These are phyloP conservation scores for Nepenthes alata DNA, from an alignment of 179 eudicot genomes.

Conservation along the genomic window DNA sequence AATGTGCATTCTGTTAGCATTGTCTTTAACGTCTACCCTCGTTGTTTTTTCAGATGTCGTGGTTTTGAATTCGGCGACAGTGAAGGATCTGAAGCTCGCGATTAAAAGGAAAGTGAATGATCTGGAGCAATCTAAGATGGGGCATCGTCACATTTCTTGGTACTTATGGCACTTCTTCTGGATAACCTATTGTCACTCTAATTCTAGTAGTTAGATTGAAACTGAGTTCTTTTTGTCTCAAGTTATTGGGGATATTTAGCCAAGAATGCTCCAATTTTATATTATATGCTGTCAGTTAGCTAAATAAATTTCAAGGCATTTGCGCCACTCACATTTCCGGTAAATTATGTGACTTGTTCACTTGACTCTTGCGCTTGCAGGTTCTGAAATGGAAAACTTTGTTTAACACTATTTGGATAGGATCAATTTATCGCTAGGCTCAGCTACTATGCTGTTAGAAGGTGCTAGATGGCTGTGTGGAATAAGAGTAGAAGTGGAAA, in stretches of 20 bases:
- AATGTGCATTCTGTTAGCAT: slow-evolving; percentile 8
- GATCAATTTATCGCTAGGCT: too few relatives aligned
- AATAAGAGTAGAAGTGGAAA: too few relatives aligned
- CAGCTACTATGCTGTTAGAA: too few relatives aligned
- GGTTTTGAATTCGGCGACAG: slow-evolving; percentile 63
- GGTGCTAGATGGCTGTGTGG: too few relatives aligned
- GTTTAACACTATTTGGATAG: too few relatives aligned
- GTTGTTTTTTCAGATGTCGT: slow-evolving; percentile 43
- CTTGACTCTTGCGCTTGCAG: too few relatives aligned
- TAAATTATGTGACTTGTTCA: too few relatives aligned
- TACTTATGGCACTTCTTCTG: slow-evolving; percentile 9
- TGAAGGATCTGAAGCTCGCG: slow-evolving; percentile 68
- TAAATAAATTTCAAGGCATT: not conserved
- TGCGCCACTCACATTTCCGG: not conserved
- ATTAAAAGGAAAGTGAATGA: slow-evolving; percentile 59
- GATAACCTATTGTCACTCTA: not conserved
- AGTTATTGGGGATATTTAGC: not conserved
- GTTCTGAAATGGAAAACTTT: too few relatives aligned
- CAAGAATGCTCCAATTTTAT: not conserved
- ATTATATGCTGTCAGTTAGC: not conserved
- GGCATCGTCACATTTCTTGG: slow-evolving; percentile 96
- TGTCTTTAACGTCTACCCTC: not conserved
- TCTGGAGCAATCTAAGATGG: slow-evolving; percentile 72
- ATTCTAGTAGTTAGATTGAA: too few relatives aligned
- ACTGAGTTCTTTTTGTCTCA: too few relatives aligned